Conservation (phyloP, 2,329 filamentous ascomycete genomes). For the Bimuria novae-zelandiae region DNA sequence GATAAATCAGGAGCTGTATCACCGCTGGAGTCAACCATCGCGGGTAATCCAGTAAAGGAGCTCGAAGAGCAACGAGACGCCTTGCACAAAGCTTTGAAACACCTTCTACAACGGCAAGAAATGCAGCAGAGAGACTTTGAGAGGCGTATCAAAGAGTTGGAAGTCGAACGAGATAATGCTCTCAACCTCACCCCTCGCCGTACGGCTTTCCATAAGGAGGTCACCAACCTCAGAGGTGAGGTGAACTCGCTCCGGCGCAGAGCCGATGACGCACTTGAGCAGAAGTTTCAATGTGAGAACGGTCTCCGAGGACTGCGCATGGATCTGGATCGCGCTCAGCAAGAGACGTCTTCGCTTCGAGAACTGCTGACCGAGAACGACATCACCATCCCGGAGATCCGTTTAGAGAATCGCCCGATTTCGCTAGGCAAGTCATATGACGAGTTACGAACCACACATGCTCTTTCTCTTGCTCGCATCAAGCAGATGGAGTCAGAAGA, state of each 20-base stretch:
- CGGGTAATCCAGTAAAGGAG: slow-evolving; percentile 69
- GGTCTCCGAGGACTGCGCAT: slow-evolving; percentile 87
- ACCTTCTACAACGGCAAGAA: slow-evolving; percentile 82
- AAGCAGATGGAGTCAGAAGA: slow-evolving; percentile 63
- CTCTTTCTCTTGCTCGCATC: slow-evolving; percentile 68
- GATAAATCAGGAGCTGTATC: slow-evolving; percentile 49
- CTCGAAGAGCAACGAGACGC: slow-evolving; percentile 93
- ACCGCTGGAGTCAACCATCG: slow-evolving; percentile 58
- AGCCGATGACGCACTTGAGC: slow-evolving; percentile 90
- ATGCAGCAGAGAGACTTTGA: slow-evolving; percentile 81
- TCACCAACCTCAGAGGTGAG: slow-evolving; percentile 78
- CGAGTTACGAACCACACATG: slow-evolving; percentile 74
- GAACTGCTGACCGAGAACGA: slow-evolving; percentile 81
- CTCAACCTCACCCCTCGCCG: slow-evolving; percentile 71
- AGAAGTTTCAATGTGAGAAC: slow-evolving; percentile 96
- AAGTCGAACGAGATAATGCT: slow-evolving; percentile 77
- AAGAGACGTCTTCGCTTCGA: slow-evolving; percentile 85
- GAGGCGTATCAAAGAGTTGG: slow-evolving; percentile 77
- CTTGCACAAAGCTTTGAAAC: slow-evolving; percentile 83
- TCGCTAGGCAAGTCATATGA: slow-evolving; percentile 75
- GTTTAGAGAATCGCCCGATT: slow-evolving; percentile 60
- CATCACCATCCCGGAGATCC: slow-evolving; percentile 70
- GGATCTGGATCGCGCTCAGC: slow-evolving; percentile 93
- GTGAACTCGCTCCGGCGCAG: slow-evolving; percentile 82
- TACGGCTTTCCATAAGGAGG: slow-evolving; percentile 82